Evolutionary conservation across 2,329 filamentous ascomycete genomes (phyloP).

Genomic region (Graphilbum sp.): DNA sequence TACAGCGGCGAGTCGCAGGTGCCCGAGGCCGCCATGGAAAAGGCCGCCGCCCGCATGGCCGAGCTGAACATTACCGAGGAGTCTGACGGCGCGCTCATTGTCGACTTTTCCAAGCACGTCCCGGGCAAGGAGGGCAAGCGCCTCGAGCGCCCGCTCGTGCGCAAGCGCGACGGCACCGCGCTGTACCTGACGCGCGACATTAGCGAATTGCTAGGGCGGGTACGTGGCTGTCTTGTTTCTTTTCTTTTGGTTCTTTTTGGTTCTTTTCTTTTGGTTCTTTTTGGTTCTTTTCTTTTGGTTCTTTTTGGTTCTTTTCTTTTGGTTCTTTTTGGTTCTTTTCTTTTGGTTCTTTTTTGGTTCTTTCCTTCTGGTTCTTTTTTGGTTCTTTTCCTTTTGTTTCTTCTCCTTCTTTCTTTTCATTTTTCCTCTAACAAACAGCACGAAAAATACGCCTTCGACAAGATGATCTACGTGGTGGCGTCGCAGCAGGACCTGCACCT

Average conservation of each 20-base stretch:
- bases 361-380: too few species aligned
- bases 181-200: slow-evolving; percentile 68
- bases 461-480: slow-evolving; percentile 68
- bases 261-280: background rate
- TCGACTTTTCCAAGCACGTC: slow-evolving; percentile 55
- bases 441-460: slow-evolving; percentile 50
- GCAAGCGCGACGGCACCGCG: slow-evolving; percentile 59
- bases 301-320: too few species aligned
- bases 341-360: too few species aligned
- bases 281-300: too few species aligned
- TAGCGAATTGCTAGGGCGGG: slow-evolving; percentile 51
- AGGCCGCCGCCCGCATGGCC: slow-evolving; percentile 42
- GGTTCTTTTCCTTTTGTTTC: background rate
- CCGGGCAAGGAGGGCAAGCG: slow-evolving; percentile 51
- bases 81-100: slow-evolving; percentile 54
- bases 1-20: slow-evolving; percentile 66
- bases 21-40: slow-evolving; percentile 47
- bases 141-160: slow-evolving; percentile 53
- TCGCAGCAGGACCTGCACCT: slow-evolving; percentile 58
- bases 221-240: too few species aligned
- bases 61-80: slow-evolving; percentile 51
- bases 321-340: too few species aligned
- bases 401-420: background rate
- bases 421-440: slow-evolving; percentile 11
- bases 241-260: background rate